Base-by-base conservation (phyloP, 768 basidiomycete genomes). In the Exsudoporus frostii region DNA sequence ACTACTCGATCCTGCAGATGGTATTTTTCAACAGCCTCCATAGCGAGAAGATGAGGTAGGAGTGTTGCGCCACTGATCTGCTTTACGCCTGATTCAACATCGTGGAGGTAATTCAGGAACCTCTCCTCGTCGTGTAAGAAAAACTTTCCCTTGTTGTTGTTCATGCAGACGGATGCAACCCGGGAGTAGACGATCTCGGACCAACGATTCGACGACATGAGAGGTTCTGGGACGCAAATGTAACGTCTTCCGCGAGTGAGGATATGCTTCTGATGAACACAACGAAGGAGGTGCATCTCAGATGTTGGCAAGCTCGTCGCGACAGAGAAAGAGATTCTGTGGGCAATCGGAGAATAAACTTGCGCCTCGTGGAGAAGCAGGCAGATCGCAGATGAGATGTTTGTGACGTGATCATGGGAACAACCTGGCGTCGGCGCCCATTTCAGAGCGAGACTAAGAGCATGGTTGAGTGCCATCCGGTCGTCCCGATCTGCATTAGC, bases 11-110 rank as follows among this genome's bases (percentile, higher is more conserved):
- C 0, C 29, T 38, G 13, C 7, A 9, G 47, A 45, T 0, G 2
- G 22, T 53, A 19, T 19, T 49, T 10, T 19, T 48, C 0, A 1
- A 66, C 24, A 0, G 76, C 74, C 55, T 83, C 70, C 7, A 62
- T 65, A 17, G 84, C 71, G 30, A 88, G 72, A 61, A 82, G 73
- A 57, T 89, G 84, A 1, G 88, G 87, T 54, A 85, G 66, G 17
- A 88, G 77, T 5, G 83, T 82, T 4, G 85, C 85, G 5, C 87
- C 88, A 45, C 80, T 82, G 54, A 90, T 85, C 24, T 60, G 72
- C 59, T 67, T 73, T 62, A 75, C 76, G 2, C 85, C 85, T 2
- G 64, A 66, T 60, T 84, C 79, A 25, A 89, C 84, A 3, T 75
- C 73, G 5, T 70, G 56, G 5, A 90, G 74, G 63, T 85, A 90